A percentile compares a stretch with the other conserved stretches of the same genome.
phyloP scores from a whole-genome alignment of 345 rosid genomes.

The Boechera divaricarpa region DNA sequence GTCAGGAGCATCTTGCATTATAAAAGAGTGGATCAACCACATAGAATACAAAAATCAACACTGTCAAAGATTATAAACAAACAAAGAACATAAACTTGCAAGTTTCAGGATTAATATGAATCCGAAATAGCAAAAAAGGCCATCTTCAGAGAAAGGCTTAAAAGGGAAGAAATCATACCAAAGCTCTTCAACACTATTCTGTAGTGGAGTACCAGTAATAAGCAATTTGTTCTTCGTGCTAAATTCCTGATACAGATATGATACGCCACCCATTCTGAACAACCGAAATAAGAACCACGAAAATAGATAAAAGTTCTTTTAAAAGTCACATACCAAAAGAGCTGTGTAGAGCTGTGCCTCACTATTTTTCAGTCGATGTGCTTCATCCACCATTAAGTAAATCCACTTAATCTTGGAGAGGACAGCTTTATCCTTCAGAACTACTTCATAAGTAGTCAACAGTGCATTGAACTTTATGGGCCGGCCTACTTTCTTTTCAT shows the following conservation, averaged over 20 bases:
- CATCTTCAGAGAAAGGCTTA: conserved; percentile 24
- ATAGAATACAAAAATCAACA: conserved; percentile 19
- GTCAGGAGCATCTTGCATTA: conserved; percentile 28
- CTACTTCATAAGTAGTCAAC: conserved; percentile 97
- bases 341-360: conserved; percentile 98
- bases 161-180: conserved; percentile 61
- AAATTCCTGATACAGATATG: conserved; percentile 71
- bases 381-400: conserved; percentile 99
- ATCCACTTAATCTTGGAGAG: conserved; percentile 97
- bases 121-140: neutral
- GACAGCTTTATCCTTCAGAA: conserved; percentile 90
- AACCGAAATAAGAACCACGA: conserved; percentile 26
- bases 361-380: conserved; percentile 96
- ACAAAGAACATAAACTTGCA: conserved; percentile 3
- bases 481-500: conserved; percentile 83
- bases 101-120: conserved; percentile 17
- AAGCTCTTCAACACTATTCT: conserved; percentile 98
- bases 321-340: conserved; percentile 64
- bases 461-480: conserved; percentile 88
- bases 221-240: conserved; percentile 97
- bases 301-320: conserved; percentile 24
- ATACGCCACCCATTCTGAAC: conserved; percentile 22
- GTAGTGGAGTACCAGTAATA: conserved; percentile 97
- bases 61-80: conserved; percentile 2
- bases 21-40: conserved; percentile 2